phyloP scores from a whole-genome alignment of 805 yeast genomes.

The Lachancea quebecensis region DNA sequence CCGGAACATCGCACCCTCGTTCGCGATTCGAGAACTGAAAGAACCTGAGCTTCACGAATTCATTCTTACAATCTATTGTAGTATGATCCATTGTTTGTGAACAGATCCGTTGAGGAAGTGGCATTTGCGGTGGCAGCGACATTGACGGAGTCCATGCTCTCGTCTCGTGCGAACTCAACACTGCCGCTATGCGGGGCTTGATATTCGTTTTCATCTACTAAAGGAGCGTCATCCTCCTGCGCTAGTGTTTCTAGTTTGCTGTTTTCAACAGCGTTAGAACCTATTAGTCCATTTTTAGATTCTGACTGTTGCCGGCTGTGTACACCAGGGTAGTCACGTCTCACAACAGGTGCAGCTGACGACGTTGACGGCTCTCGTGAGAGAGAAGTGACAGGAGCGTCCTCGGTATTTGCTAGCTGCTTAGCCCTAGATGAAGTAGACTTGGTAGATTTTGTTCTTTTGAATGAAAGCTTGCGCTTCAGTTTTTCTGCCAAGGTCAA shows the following conservation, averaged over 20 bases:
- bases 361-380: slow-evolving; percentile 4
- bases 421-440: slow-evolving; percentile 5
- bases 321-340: slow-evolving; percentile 20
- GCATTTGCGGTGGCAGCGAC: slow-evolving; percentile 5
- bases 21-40: no score
- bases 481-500: slow-evolving; percentile 21
- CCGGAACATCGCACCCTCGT: no score
- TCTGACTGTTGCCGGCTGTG: slow-evolving; percentile 26
- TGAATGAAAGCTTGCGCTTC: slow-evolving; percentile 20
- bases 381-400: slow-evolving; percentile 3
- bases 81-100: slow-evolving; percentile 8
- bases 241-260: background rate
- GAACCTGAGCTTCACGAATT: no score
- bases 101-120: slow-evolving; percentile 11
- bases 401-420: background rate
- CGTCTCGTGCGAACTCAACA: slow-evolving; percentile 6
- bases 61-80: slow-evolving; percentile 6
- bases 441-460: slow-evolving; percentile 9
- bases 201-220: background rate
- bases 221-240: slow-evolving; percentile 1
- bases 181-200: background rate
- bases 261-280: slow-evolving; percentile 4
- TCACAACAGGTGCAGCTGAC: slow-evolving; percentile 7
- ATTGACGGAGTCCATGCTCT: slow-evolving; percentile 8
- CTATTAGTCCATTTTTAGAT: slow-evolving; percentile 26